A percentile compares a stretch with the other conserved stretches of the same genome.
Evolutionary conservation across 495 filamentous ascomycete genomes (phyloP).

Genomic region (Aspergillus coremiiformis): DNA sequence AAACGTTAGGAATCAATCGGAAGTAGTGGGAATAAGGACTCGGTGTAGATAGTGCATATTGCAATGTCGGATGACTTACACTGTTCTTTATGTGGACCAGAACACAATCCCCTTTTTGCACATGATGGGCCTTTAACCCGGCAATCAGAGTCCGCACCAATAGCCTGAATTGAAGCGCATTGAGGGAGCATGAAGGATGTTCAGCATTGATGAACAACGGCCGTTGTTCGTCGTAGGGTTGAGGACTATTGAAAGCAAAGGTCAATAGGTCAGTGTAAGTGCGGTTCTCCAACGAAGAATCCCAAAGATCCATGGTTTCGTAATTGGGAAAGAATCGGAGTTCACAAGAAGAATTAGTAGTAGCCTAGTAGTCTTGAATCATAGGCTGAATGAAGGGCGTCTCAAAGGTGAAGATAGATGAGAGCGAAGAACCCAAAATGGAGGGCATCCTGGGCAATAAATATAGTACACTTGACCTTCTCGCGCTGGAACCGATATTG

Average conservation of each 20-base stretch:
- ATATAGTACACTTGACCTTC: constrained; percentile 15
- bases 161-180: constrained; percentile 40
- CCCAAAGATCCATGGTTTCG: constrained; percentile 29
- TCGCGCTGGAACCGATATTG: constrained; percentile 6
- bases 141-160: constrained; percentile 47
- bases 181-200: constrained; percentile 47
- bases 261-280: constrained; percentile 36
- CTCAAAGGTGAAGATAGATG: not conserved
- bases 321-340: not conserved
- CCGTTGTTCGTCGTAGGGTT: constrained; percentile 28
- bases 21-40: not conserved
- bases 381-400: not conserved
- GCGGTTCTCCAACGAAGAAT: constrained; percentile 19
- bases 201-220: constrained; percentile 52
- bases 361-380: not conserved
- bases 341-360: too few relatives aligned
- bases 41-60: constrained; percentile 7
- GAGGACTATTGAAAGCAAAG: constrained; percentile 33
- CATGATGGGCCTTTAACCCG: constrained; percentile 46
- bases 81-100: constrained; percentile 57
- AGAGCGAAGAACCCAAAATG: not conserved
- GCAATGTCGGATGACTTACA: constrained; percentile 25
- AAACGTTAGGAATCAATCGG: not conserved
- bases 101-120: constrained; percentile 52
- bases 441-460: constrained; percentile 16